Conservation (phyloP, 257 asterid genomes). For the Solanum piurae region DNA sequence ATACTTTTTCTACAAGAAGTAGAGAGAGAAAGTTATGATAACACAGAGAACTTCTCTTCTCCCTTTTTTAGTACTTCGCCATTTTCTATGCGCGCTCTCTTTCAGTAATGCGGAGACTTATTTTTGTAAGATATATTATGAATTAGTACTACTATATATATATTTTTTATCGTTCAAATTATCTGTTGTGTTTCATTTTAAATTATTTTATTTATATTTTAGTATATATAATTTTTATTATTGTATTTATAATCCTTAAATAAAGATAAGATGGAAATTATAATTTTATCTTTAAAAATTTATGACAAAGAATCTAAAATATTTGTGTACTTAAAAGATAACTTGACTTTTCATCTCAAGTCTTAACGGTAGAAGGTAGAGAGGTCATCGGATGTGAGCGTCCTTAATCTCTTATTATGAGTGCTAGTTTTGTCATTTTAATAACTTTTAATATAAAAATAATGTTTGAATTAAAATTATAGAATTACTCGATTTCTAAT, state of each 20-base stretch:
- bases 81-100: constrained; percentile 46
- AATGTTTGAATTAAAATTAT: neutral
- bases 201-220: too few relatives aligned
- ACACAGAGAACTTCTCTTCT: neutral
- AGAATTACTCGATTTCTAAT: too few relatives aligned
- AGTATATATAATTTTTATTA: too few relatives aligned
- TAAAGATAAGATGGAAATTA: too few relatives aligned
- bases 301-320: neutral
- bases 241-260: too few relatives aligned
- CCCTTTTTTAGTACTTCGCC: constrained; percentile 36
- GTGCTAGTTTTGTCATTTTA: neutral
- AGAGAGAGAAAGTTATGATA: constrained; percentile 21
- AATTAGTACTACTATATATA: neutral
- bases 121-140: neutral
- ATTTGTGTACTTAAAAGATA: too few relatives aligned
- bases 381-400: neutral
- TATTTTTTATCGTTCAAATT: neutral
- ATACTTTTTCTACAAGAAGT: constrained; percentile 37
- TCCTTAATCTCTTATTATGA: neutral
- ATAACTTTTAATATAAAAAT: too few relatives aligned
- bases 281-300: too few relatives aligned
- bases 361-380: neutral
- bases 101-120: neutral
- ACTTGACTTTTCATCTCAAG: neutral
- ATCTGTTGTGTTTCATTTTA: neutral